Conservation (phyloP, 441 rosid genomes). For the Euphorbia corollata region DNA sequence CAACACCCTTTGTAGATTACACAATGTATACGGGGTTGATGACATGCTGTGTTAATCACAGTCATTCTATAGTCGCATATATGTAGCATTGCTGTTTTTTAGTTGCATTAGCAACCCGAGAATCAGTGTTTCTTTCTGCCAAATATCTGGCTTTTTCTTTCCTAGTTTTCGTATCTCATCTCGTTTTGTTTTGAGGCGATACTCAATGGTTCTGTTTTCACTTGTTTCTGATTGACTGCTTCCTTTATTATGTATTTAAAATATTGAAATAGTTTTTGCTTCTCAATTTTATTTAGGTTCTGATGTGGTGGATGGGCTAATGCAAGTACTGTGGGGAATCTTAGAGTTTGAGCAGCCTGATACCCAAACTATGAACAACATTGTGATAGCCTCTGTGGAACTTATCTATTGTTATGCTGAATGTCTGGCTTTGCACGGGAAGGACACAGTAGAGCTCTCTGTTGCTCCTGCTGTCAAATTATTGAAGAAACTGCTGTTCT, state of each 20-base stretch:
- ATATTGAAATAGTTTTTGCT: conserved; percentile 15
- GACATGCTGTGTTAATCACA: not conserved
- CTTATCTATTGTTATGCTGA: conserved; percentile 95
- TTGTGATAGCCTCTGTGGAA: conserved; percentile 92
- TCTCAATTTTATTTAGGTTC: conserved; percentile 47
- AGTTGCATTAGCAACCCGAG: not conserved
- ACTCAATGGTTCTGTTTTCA: not conserved
- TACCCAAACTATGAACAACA: conserved; percentile 90
- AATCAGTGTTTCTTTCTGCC: not conserved
- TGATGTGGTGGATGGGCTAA: conserved; percentile 87
- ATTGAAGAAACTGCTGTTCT: conserved; percentile 81
- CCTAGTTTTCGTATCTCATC: not conserved
- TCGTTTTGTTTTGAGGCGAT: not conserved
- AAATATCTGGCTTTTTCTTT: not conserved
- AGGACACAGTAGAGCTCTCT: conserved; percentile 50
- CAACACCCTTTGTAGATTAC: not conserved
- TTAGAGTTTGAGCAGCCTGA: conserved; percentile 93
- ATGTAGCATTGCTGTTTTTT: not conserved
- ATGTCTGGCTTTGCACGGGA: conserved; percentile 85
- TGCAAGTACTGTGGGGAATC: conserved; percentile 99
- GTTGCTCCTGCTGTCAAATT: conserved; percentile 91
- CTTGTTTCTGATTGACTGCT: not conserved
- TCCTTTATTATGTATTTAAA: not conserved
- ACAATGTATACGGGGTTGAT: not conserved
- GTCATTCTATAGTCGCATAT: not conserved